Evolutionary conservation across 495 filamentous ascomycete genomes (phyloP).

Genomic region (Terfezia claveryi): DNA sequence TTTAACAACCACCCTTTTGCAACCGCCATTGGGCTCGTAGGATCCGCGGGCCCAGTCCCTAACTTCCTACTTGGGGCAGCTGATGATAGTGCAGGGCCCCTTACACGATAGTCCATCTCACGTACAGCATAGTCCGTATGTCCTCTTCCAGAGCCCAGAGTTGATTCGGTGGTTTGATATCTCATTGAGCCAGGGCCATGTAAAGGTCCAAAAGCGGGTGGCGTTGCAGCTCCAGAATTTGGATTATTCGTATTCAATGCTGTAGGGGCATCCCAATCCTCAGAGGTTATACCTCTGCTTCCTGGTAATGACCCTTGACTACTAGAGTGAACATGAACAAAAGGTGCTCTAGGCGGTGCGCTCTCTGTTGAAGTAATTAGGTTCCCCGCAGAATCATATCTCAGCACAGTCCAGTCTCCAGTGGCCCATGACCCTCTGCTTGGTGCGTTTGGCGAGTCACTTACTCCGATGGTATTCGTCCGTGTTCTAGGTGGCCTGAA

Average conservation of each 20-base stretch:
- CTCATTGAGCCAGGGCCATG: constrained; percentile 27
- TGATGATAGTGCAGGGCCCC: constrained; percentile 67
- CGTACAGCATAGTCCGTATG: constrained; percentile 72
- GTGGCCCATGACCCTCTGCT: constrained; percentile 15
- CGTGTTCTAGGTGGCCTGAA: constrained; percentile 63
- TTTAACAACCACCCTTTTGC: constrained; percentile 59
- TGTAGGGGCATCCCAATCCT: neutral
- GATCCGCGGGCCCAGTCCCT: constrained; percentile 86
- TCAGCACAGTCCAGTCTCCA: constrained; percentile 5
- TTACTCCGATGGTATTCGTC: constrained; percentile 29
- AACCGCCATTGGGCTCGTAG: constrained; percentile 67
- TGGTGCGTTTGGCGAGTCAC: constrained; percentile 18
- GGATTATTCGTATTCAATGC: neutral
- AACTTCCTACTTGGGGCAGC: constrained; percentile 58
- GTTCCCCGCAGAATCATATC: constrained; percentile 5
- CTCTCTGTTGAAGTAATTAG: neutral
- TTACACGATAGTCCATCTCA: constrained; percentile 80
- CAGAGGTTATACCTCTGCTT: neutral
- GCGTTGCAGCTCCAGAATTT: neutral
- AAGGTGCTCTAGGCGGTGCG: neutral
- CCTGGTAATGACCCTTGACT: neutral
- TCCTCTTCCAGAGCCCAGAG: constrained; percentile 20
- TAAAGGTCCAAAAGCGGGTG: constrained; percentile 14
- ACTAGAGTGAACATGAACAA: neutral
- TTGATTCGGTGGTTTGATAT: constrained; percentile 22